Base-by-base conservation (phyloP, 257 asterid species). In the Solanum pinnatisectum region DNA sequence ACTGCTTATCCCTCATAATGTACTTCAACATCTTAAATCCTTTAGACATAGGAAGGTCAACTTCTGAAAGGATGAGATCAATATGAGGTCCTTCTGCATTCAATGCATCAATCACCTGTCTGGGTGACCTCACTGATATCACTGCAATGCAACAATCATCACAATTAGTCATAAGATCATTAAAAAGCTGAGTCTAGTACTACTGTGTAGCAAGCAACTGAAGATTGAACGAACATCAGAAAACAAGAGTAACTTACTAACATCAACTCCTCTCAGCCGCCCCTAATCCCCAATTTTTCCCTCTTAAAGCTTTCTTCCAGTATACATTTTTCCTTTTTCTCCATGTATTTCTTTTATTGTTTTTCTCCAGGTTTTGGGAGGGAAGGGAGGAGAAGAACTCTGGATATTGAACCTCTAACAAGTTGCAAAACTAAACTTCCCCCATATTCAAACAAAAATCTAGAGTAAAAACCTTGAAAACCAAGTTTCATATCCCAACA, bases 21-120 rank as follows among this genome's bases (percentile, higher is more conserved):
- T 95, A 93, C 87, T 92, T 94, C 87, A 95, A 88, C 94, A 93
- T 56, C 87, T 94, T 94, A 44, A 94, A 70, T 79, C 99, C 98
- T 90, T 94, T 95, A 46, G 99, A 92, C 97, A 95, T 93, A 10
- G 98, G 99, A 71, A 96, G 95, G 94, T 95, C 98, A 85, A 95
- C 95, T 87, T 96, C 98, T 59, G 97, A 95, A 59, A 96, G 98
- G 87, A 95, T 95, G 81, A 67, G 98, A 94, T 74, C 76, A 6
- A 68, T 68, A 30, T 68, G 76, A 68, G 76, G 37, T 30, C 96
- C 98, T 93, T 92, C 96, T 1, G 98, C 98, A 87, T 95, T 95
- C 88, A 95, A 92, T 79, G 98, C 98, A 95, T 95, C 98, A 83
- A 94, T 91, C 86, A 96, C 96, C 88, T 96, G 98, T 79, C 98